Base-by-base conservation (phyloP, 768 basidiomycete species). In the Strobilomyces dryophilus region DNA sequence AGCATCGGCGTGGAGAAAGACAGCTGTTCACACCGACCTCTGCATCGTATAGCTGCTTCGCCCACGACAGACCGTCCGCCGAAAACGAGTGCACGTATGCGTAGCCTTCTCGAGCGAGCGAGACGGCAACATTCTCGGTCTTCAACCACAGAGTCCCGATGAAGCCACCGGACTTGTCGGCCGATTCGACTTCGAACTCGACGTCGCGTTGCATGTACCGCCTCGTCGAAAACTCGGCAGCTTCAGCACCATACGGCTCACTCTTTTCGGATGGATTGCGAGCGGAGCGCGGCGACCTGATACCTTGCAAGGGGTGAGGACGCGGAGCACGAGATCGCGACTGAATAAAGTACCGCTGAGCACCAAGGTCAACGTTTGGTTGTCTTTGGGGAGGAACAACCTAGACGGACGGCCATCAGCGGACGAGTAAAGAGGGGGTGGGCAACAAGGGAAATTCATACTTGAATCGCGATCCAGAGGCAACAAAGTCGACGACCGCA, bases 381-480 rank as follows among this genome's bases (percentile, higher is more conserved):
- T 95, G 62, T 97, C 94, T 68, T 89, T 93, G 0, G 91, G 90
- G 34, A 94, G 76, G 63, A 84, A 80, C 21, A 99, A 78, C 65
- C 90, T 92, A 57, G 24, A 42, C 45, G 47, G 44, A 43, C 27
- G 32, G n/a, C 35, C 43, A 31, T 53, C 26, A 49, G 49, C 21
- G 24, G 52, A n/a, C 15, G 46, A 32, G 35, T 48, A 24, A 46
- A 27, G 5, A 14, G 5, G 54, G 40, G 29, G 20, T 20, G 27
- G 27, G n/a, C 34, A 24, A 2, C 24, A 24, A 17, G 21, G 36
- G 58, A 49, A 47, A 27, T 18, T 68, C 74, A 31, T 52, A 91
- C 92, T 94, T 99, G 84, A 95, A 98, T 49, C 95, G 83, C 11
- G 95, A 97, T 26, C 95, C 95, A 34, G 92, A 83, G 39, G 94